Base-by-base conservation (phyloP, 2,329 filamentous ascomycete species). In the Venturia nashicola region DNA sequence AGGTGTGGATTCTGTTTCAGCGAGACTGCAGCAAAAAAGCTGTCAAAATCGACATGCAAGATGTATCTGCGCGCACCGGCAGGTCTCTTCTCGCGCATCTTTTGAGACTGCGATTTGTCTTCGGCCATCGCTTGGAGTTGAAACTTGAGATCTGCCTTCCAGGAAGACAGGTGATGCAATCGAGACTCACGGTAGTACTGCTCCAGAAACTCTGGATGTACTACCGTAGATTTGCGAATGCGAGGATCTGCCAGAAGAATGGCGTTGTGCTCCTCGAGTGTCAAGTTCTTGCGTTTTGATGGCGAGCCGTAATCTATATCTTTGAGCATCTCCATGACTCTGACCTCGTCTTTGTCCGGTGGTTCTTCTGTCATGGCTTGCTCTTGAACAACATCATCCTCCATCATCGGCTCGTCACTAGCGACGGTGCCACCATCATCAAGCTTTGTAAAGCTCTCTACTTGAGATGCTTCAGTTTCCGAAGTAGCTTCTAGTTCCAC, bases 1-100 rank as follows among this genome's bases (percentile, higher is more conserved):
- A 84, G 87, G 23, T 95, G 85, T 0, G 93, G 91, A 32, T 86
- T 81, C 63, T 86, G 88, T 69, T 91, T 91, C 20, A 88, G 75
- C 0, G 94, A 97, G 0, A 99, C 90, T 0, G 95, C 90, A 65
- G 92, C 96, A 75, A 99, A 99, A 76, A 99, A 99, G 74, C 91
- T 94, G 76, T 99, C 95, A 73, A 99, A 99, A 72, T 99, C 94
- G 39, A 99, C 91, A 70, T 99, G 94, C 71, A 99, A 83, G 62
- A 99, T 82, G 70, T 97, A 99, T 61, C 89, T 80, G 66, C 92
- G 82, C 3, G 86, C 76, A 0, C 87, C 89, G 14, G 82, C 78
- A 34, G 80, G 80, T 51, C 80, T 79, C 69, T 86, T 82, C 65
- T 77, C 77, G 79, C 68, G 77, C 6, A 67, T 72, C 69, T 72